These are phyloP conservation scores for Gilbertella persicaria DNA, from an alignment of 371 early-diverging fungal genomes.

Conservation along the genomic window DNA sequence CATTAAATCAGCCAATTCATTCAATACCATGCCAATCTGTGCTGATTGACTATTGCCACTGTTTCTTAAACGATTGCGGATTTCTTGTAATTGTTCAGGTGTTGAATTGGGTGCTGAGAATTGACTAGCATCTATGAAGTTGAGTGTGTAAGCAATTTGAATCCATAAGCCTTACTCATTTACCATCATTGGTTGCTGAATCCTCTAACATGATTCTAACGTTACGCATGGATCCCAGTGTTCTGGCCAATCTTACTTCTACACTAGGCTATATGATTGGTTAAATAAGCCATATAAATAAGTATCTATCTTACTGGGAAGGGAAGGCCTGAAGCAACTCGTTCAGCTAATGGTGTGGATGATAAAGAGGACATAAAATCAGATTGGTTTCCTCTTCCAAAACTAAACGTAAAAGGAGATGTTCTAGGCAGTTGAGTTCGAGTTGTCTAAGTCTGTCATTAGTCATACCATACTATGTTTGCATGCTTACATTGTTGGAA, in stretches of 20 bases:
- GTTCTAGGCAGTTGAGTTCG: conserved; percentile 3
- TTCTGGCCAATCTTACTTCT: conserved; percentile 47
- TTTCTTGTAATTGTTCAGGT: conserved; percentile 32
- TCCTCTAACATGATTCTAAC: conserved; percentile 43
- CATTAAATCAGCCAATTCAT: conserved; percentile 46
- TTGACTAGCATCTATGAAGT: background rate
- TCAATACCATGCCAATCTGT: conserved; percentile 45
- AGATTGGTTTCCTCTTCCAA: conserved; percentile 14
- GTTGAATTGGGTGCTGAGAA: conserved; percentile 13
- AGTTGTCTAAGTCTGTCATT: background rate
- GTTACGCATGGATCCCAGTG: conserved; percentile 47
- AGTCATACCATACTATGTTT: background rate
- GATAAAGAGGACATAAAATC: conserved; percentile 13
- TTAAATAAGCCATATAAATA: background rate
- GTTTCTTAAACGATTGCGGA: conserved; percentile 36
- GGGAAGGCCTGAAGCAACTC: conserved; percentile 24
- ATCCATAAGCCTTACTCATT: too few relatives aligned
- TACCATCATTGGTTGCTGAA: conserved; percentile 16
- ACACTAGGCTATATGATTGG: conserved; percentile 43
- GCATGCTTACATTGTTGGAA: background rate
- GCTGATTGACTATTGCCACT: conserved; percentile 38
- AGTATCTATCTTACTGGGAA: conserved; percentile 35
- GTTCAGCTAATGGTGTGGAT: conserved; percentile 3
- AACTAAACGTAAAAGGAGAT: conserved; percentile 17
- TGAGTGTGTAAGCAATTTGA: background rate